phyloP scores from a whole-genome alignment of 1,139 yeast species.

The Debaryomyces coudertii region DNA sequence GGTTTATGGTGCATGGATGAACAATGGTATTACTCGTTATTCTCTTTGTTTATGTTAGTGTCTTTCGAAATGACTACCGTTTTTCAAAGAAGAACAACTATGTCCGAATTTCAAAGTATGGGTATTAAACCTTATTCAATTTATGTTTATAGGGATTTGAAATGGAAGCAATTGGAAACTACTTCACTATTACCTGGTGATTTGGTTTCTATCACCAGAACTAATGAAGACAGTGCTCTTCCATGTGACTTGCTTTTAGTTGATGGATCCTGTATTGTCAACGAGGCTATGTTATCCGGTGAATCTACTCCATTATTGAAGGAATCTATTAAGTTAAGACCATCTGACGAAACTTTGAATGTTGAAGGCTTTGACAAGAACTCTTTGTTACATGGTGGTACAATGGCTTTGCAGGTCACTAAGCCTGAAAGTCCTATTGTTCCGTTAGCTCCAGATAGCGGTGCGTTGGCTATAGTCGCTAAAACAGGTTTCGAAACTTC shows the following conservation, averaged over 20 bases:
- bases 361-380: slow-evolving; percentile 87
- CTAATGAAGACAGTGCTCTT: slow-evolving; percentile 86
- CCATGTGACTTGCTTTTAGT: slow-evolving; percentile 93
- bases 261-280: slow-evolving; percentile 90
- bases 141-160: slow-evolving; percentile 67
- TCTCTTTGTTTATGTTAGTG: slow-evolving; percentile 88
- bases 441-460: slow-evolving; percentile 79
- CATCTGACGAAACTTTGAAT: slow-evolving; percentile 65
- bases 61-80: slow-evolving; percentile 95
- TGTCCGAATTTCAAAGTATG: slow-evolving; percentile 96
- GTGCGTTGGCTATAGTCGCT: slow-evolving; percentile 87
- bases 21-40: slow-evolving; percentile 92
- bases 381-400: slow-evolving; percentile 92
- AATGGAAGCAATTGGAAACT: slow-evolving; percentile 75
- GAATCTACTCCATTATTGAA: slow-evolving; percentile 96
- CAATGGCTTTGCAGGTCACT: slow-evolving; percentile 91
- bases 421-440: slow-evolving; percentile 56
- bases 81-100: slow-evolving; percentile 90
- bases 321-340: slow-evolving; percentile 87
- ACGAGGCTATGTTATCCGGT: slow-evolving; percentile 98
- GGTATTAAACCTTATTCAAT: slow-evolving; percentile 90
- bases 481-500: slow-evolving; percentile 98
- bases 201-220: slow-evolving; percentile 82
- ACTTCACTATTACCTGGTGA: slow-evolving; percentile 89
- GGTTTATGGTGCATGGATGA: slow-evolving; percentile 97